Evolutionary conservation across 768 basidiomycete species (phyloP), one percentile per base, ranked within the genome.

Genomic region (Strobilomyces dryophilus): DNA sequence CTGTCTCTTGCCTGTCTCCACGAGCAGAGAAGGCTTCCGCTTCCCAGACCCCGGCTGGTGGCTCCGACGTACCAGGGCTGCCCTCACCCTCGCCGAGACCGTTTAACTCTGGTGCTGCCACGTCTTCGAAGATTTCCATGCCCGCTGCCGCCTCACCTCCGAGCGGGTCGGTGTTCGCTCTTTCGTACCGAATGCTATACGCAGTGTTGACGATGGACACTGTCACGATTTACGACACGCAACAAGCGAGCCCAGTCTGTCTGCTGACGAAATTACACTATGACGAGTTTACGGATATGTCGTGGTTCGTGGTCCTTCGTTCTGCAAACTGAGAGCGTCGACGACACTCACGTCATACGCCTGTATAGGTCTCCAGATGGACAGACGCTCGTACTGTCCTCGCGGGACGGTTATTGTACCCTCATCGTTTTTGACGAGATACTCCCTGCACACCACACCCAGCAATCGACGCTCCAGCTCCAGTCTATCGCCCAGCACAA

Each of bases 141-240:
- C 48, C 66, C 0, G 47, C 43, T 15, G 75, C 81, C n/a, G 67
- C 73, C 9, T 76, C 80, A 8, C 77, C 84, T 3, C 62, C 63
- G 2, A 66, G 62, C 26, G 81, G 79, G 15, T 86, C 90, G 14
- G 76, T 97, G 3, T 98, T 98, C 66, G 82, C 89, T 9, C 71
- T 98, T 45, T 91, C 95, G 3, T 98, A 98, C 69, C 79, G 97
- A 47, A 89, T 98, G 87, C 71, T 98, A 40, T 98, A 88, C 62
- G 92, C 97, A 2, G 92, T 98, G 15, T 88, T 93, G 45, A 97
- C 95, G 20, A 97, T 94, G 84, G 97, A 99, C 70, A 86, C 92
- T 0, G 84, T 99, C 42, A 80, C 89, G 26, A 86, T 99, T 48
- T 94, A 99, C 66, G 97, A 99, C 67, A 98, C 95, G 5, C 97